These are phyloP conservation scores for Periconia sp. DNA, from an alignment of 2,329 filamentous ascomycete species.

Conservation along the genomic window DNA sequence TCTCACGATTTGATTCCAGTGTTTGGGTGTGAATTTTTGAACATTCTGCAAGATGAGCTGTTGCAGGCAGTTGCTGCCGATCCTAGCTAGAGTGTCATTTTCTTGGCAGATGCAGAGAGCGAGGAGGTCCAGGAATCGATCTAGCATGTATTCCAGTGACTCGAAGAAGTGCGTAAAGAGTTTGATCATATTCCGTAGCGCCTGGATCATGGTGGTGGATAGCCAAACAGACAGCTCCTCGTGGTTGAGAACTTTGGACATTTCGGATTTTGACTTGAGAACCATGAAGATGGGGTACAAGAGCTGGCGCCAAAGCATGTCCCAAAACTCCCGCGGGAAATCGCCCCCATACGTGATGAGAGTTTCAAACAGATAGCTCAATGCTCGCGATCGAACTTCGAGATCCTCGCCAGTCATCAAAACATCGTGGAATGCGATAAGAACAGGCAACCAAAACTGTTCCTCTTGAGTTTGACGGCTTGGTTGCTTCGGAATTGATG, in stretches of 20 bases:
- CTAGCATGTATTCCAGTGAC: slow-evolving; percentile 94
- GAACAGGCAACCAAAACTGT: slow-evolving; percentile 96
- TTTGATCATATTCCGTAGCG: slow-evolving; percentile 95
- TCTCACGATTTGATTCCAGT: slow-evolving; percentile 94
- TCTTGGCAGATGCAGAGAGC: slow-evolving; percentile 98
- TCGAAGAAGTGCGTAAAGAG: slow-evolving; percentile 99
- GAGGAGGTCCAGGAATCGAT: slow-evolving; percentile 91
- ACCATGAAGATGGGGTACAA: slow-evolving; percentile 99
- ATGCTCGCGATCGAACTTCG: slow-evolving; percentile 83
- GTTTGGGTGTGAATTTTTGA: slow-evolving; percentile 79
- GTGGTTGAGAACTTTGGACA: slow-evolving; percentile 92
- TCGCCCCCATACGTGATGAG: slow-evolving; percentile 86
- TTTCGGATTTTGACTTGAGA: slow-evolving; percentile 90
- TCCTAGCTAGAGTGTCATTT: slow-evolving; percentile 96
- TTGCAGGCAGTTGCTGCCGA: slow-evolving; percentile 97
- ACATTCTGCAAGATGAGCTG: slow-evolving; percentile 97
- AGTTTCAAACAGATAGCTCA: slow-evolving; percentile 96
- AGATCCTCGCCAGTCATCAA: slow-evolving; percentile 99
- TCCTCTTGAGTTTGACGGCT: slow-evolving; percentile 89
- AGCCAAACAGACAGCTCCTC: slow-evolving; percentile 98
- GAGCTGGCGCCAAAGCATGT: slow-evolving; percentile 94
- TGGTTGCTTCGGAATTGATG: slow-evolving; percentile 61
- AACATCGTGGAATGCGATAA: slow-evolving; percentile 98
- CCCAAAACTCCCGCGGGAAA: slow-evolving; percentile 95
- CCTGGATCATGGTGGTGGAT: slow-evolving; percentile 99